Percentiles rank a stretch among this genome's conserved stretches.
These are phyloP conservation scores for Helicocarpus griseus DNA, from an alignment of 2,329 filamentous ascomycete genomes.

Conservation along the genomic window DNA sequence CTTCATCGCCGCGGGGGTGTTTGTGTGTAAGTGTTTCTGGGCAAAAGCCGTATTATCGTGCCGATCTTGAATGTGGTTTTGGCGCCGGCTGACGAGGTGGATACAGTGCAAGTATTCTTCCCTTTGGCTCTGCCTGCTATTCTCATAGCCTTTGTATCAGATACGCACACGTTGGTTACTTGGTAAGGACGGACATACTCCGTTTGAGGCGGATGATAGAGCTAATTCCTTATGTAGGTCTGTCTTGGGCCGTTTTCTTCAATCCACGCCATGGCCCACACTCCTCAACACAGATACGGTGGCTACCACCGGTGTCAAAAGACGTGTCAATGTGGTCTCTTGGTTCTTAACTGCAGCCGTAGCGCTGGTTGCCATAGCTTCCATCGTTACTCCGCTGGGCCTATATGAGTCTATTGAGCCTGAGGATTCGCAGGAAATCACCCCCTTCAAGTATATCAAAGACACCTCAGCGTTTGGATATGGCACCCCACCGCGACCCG, in stretches of 20 bases:
- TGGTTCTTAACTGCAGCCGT: slow-evolving; percentile 20
- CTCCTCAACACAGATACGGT: slow-evolving; percentile 33
- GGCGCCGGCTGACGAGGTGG: slow-evolving; percentile 2
- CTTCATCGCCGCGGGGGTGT: slow-evolving; percentile 28
- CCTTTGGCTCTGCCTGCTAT: slow-evolving; percentile 29
- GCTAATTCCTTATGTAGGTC: slow-evolving; percentile 17
- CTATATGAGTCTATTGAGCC: slow-evolving; percentile 30
- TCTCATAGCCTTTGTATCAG: slow-evolving; percentile 25
- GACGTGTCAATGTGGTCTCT: slow-evolving; percentile 15
- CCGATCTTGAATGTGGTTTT: background rate
- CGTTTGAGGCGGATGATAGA: background rate
- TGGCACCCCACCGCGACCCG: slow-evolving; percentile 28
- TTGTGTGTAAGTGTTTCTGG: slow-evolving; percentile 16
- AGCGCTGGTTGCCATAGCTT: slow-evolving; percentile 29
- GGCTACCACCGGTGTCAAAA: slow-evolving; percentile 23
- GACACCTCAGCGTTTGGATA: slow-evolving; percentile 30
- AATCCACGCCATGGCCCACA: slow-evolving; percentile 34
- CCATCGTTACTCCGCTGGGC: slow-evolving; percentile 38
- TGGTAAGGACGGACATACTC: slow-evolving; percentile 7
- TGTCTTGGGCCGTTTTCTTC: slow-evolving; percentile 27
- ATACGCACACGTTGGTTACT: slow-evolving; percentile 24
- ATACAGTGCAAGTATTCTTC: slow-evolving; percentile 26
- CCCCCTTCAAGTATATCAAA: slow-evolving; percentile 28
- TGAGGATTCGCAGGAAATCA: slow-evolving; percentile 5
- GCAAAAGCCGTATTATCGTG: background rate